Conservation (phyloP, 2,329 filamentous ascomycete species). For the Lojkania enalia region DNA sequence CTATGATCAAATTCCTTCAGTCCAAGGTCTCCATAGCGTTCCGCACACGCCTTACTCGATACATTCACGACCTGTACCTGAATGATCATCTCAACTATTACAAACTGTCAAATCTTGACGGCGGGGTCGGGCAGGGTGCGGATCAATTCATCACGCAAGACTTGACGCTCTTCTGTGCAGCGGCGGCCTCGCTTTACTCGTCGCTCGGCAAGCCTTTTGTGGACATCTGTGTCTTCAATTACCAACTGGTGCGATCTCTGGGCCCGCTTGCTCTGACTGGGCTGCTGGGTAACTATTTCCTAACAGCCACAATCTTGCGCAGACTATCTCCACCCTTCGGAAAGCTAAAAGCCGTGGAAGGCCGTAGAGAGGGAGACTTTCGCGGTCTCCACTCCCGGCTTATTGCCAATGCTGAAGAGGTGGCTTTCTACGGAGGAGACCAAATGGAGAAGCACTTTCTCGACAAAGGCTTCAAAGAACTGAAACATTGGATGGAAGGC, state of each 20-base stretch:
- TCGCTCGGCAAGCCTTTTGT: constrained; percentile 97
- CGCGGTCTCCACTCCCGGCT: constrained; percentile 85
- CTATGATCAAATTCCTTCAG: constrained; percentile 98
- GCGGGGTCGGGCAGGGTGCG: constrained; percentile 85
- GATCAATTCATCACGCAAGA: constrained; percentile 99
- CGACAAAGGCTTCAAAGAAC: constrained; percentile 86
- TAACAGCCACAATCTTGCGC: constrained; percentile 87
- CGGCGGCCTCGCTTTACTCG: constrained; percentile 90
- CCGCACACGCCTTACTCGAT: constrained; percentile 88
- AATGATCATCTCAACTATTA: constrained; percentile 97
- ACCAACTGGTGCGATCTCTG: constrained; percentile 89
- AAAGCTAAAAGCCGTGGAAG: constrained; percentile 94
- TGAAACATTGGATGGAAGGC: constrained; percentile 96
- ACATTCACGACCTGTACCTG: constrained; percentile 95
- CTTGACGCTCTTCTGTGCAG: constrained; percentile 89
- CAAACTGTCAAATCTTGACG: constrained; percentile 89
- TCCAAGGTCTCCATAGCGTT: constrained; percentile 98
- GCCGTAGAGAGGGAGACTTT: constrained; percentile 93
- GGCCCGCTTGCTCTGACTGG: constrained; percentile 86
- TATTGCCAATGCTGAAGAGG: constrained; percentile 95
- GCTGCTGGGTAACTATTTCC: constrained; percentile 88
- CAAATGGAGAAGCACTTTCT: constrained; percentile 94
- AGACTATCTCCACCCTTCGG: constrained; percentile 92
- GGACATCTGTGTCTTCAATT: constrained; percentile 98
- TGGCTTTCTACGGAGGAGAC: constrained; percentile 95